Percentiles rank a stretch among this genome's conserved stretches.
phyloP scores from a whole-genome alignment of 2,329 filamentous ascomycete genomes.

The Pseudogymnoascus sp. region DNA sequence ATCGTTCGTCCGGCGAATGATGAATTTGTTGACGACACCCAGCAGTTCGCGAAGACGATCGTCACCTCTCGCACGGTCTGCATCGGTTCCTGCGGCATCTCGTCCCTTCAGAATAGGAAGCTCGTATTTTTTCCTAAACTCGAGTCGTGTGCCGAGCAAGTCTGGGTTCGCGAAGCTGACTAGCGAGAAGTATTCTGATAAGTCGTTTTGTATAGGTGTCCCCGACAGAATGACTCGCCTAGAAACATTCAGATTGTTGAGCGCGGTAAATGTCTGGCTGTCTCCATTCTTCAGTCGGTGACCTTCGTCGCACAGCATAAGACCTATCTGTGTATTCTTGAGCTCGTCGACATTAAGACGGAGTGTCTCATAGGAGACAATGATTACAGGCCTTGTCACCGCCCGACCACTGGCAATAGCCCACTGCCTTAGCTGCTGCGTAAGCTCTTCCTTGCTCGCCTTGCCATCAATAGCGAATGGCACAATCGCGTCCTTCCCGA shows the following conservation, averaged over 20 bases:
- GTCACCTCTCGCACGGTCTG: conserved; percentile 74
- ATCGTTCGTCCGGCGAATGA: conserved; percentile 95
- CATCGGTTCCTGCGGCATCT: conserved; percentile 81
- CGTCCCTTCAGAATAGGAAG: conserved; percentile 85
- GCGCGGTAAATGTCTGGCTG: conserved; percentile 85
- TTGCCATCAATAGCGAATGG: conserved; percentile 97
- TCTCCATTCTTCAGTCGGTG: conserved; percentile 96
- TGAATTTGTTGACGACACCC: conserved; percentile 89
- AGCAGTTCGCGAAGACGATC: conserved; percentile 76
- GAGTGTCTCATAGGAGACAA: conserved; percentile 95
- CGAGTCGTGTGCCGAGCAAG: conserved; percentile 76
- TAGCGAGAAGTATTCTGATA: conserved; percentile 95
- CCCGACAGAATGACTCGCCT: conserved; percentile 91
- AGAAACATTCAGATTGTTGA: conserved; percentile 85
- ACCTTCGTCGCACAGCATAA: conserved; percentile 93
- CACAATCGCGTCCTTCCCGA: conserved; percentile 81
- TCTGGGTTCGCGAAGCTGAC: conserved; percentile 96
- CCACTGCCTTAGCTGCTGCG: conserved; percentile 87
- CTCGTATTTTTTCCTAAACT: conserved; percentile 92
- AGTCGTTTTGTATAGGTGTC: conserved; percentile 94
- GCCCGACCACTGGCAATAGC: conserved; percentile 83
- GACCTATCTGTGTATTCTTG: conserved; percentile 79
- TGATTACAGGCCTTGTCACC: conserved; percentile 86
- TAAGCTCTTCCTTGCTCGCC: conserved; percentile 88
- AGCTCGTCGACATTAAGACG: conserved; percentile 86